A percentile compares a stretch with the other conserved stretches of the same genome.
Evolutionary conservation across 371 early-diverging fungal genomes (phyloP).

Genomic region (Syncephalastrum monosporum): DNA sequence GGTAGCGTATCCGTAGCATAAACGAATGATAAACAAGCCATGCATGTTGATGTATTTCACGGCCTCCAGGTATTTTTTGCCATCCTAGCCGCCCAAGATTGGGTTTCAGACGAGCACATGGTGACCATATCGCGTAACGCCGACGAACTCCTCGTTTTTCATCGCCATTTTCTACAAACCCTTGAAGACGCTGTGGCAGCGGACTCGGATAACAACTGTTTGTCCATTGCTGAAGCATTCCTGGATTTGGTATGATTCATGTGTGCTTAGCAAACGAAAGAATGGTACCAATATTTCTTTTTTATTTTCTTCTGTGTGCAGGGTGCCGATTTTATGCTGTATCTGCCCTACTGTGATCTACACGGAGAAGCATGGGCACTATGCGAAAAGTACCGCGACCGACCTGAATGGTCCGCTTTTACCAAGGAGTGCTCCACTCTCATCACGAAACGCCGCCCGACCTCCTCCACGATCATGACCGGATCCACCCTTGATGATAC

Average conservation of each 20-base stretch:
- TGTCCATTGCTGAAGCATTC: constrained; percentile 31
- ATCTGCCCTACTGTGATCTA: constrained; percentile 41
- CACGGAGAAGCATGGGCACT: constrained; percentile 40
- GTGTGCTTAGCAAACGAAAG: not conserved
- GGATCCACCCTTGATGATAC: constrained; percentile 5
- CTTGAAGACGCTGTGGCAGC: constrained; percentile 9
- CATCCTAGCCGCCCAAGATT: constrained; percentile 25
- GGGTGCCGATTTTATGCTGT: constrained; percentile 33
- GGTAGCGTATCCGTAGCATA: constrained; percentile 18
- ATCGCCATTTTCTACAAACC: constrained; percentile 24
- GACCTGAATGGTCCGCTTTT: constrained; percentile 43
- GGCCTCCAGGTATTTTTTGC: constrained; percentile 32
- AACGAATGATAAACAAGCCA: not conserved
- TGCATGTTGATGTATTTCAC: constrained; percentile 5
- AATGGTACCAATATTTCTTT: not conserved
- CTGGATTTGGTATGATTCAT: constrained; percentile 33
- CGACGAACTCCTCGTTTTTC: constrained; percentile 31
- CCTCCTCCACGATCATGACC: constrained; percentile 4
- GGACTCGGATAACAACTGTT: no score
- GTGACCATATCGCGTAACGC: constrained; percentile 37
- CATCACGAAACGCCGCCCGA: constrained; percentile 3
- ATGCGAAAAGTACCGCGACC: constrained; percentile 35
- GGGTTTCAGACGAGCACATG: constrained; percentile 37
- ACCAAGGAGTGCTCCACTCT: constrained; percentile 27
- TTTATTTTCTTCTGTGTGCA: constrained; percentile 7